A percentile compares a stretch with the other conserved stretches of the same genome.
phyloP scores from a whole-genome alignment of 2,329 filamentous ascomycete species.

The Leptographium wingfieldii region DNA sequence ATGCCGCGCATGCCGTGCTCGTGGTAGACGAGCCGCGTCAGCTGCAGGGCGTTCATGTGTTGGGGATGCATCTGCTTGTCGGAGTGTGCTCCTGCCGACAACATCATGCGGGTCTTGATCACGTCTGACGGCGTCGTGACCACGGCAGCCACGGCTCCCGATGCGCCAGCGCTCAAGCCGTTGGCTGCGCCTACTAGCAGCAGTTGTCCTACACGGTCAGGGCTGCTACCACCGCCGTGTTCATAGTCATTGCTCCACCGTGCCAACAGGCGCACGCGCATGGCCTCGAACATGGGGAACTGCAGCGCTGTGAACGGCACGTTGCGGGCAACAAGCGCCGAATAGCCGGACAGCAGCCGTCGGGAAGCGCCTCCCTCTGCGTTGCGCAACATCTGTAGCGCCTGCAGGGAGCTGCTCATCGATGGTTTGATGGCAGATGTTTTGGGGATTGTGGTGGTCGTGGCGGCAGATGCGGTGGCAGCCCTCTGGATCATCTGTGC shows the following conservation, averaged over 20 bases:
- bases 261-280: constrained; percentile 43
- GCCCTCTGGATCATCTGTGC: constrained; percentile 59
- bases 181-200: constrained; percentile 59
- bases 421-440: constrained; percentile 13
- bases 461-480: not conserved
- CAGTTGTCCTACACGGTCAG: constrained; percentile 22
- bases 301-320: constrained; percentile 79
- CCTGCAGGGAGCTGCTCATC: constrained; percentile 32
- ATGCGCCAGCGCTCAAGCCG: constrained; percentile 57
- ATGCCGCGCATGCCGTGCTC: constrained; percentile 60
- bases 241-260: constrained; percentile 19
- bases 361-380: constrained; percentile 41
- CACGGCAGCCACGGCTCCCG: constrained; percentile 62
- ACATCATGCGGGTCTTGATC: constrained; percentile 82
- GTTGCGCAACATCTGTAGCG: constrained; percentile 29
- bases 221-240: constrained; percentile 15
- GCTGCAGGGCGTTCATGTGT: constrained; percentile 34
- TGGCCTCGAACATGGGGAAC: constrained; percentile 72
- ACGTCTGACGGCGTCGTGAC: constrained; percentile 86
- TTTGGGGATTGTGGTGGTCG: not conserved
- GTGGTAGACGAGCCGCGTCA: constrained; percentile 51
- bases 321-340: constrained; percentile 69
- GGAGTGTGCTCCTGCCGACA: constrained; percentile 28
- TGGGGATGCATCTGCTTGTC: constrained; percentile 17
- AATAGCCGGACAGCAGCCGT: constrained; percentile 59